Evolutionary conservation across 257 asterid genomes (phyloP), one percentile per base, ranked within the genome.

Genomic region (Solanum medicagineum): DNA sequence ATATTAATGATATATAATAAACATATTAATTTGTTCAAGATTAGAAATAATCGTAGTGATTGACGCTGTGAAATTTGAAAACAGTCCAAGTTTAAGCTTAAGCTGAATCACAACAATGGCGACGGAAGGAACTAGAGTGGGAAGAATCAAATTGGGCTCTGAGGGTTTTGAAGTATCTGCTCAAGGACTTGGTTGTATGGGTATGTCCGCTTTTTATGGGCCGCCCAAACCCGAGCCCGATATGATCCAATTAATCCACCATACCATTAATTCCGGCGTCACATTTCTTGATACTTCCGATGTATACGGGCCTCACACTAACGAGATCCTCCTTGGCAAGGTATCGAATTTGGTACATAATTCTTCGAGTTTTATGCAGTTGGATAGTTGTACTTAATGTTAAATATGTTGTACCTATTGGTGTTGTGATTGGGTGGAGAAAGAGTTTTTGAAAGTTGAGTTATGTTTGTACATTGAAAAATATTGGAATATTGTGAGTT

Each of bases 111-210:
- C 81, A 66, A 29, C 17, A 70, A 87, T 87, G 89, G 49, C 86
- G 3, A 10, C 13, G 4, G 60, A 22, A n/a, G 56, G 40, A 11
- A n/a, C 57, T 22, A 24, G 29, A 71, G 89, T 86, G 49, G 84
- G 85, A 8, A 84, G 80, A 81, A 87, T 89, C 8, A 87, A 89
- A 73, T 20, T 91, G 81, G 93, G 93, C 1, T 87, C 90, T 4
- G 88, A 87, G 14, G 93, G 93, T 1, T 84, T 91, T 2, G 87
- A 87, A 75, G 90, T 89, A 11, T 89, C 92, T 29, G 85, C 75
- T 1, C 91, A 85, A 13, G 93, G 92, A 9, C 85, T 91, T 59
- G 93, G 93, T 6, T 91, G 91, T 69, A 81, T 91, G 91, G 84
- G 90, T 65, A 89, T 89, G 93, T 91, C 92, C 3, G 81, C 86